Conservation (phyloP, 2,329 filamentous ascomycete genomes). For the Sordariomycetes sp. region DNA sequence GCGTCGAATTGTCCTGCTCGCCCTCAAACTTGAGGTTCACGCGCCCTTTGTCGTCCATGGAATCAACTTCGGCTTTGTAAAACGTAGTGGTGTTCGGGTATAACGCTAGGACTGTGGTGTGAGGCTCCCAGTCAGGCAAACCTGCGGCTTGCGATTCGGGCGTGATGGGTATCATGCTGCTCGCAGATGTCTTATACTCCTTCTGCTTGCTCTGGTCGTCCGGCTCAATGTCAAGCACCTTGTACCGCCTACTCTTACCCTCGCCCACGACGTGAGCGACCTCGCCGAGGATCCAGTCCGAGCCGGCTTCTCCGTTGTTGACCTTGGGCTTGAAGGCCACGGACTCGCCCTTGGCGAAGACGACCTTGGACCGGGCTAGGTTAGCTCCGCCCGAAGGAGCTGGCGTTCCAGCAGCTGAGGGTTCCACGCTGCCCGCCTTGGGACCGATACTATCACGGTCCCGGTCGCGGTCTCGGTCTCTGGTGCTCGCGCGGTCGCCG, state of each 20-base stretch:
- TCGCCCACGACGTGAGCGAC: slow-evolving; percentile 69
- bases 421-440: slow-evolving; percentile 48
- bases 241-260: slow-evolving; percentile 68
- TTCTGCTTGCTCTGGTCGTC: slow-evolving; percentile 59
- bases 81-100: slow-evolving; percentile 82
- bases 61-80: slow-evolving; percentile 75
- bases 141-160: slow-evolving; percentile 36
- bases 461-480: slow-evolving; percentile 19
- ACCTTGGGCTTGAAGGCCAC: slow-evolving; percentile 57
- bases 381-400: slow-evolving; percentile 3
- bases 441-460: slow-evolving; percentile 42
- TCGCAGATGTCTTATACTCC: slow-evolving; percentile 63
- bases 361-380: slow-evolving; percentile 37
- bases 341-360: slow-evolving; percentile 52
- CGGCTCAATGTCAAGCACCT: slow-evolving; percentile 71
- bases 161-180: slow-evolving; percentile 70
- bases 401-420: slow-evolving; percentile 25
- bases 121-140: slow-evolving; percentile 52
- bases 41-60: slow-evolving; percentile 45
- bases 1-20: slow-evolving; percentile 63
- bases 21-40: slow-evolving; percentile 70
- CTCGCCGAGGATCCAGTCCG: slow-evolving; percentile 67
- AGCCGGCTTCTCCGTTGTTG: slow-evolving; percentile 32
- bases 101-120: slow-evolving; percentile 66
- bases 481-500: slow-evolving; percentile 15